Evolutionary conservation across 768 basidiomycete species (phyloP).

Genomic region (Naganishia randhawae): DNA sequence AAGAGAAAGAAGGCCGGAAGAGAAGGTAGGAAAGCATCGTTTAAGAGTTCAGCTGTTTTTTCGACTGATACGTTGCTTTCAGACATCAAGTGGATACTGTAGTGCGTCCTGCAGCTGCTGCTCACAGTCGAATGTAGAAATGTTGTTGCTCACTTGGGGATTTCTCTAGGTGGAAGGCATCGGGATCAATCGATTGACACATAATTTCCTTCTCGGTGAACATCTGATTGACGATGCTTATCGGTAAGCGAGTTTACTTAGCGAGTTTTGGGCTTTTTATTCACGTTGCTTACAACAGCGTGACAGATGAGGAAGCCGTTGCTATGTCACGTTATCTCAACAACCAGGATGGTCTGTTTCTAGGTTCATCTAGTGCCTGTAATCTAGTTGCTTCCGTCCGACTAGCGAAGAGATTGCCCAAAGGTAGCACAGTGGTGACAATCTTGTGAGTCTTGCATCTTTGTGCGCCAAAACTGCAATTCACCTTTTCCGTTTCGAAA

Average conservation of each 20-base stretch:
- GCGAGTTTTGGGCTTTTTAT: too few relatives aligned
- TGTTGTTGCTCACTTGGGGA: slow-evolving; percentile 28
- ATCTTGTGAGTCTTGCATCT: slow-evolving; percentile 60
- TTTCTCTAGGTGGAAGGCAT: slow-evolving; percentile 54
- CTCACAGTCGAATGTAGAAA: slow-evolving; percentile 68
- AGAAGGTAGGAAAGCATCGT: slow-evolving; percentile 56
- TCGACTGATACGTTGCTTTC: neutral
- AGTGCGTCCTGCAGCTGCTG: slow-evolving; percentile 54
- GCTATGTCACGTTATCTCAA: slow-evolving; percentile 93
- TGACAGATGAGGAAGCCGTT: slow-evolving; percentile 89
- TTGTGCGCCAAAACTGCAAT: neutral
- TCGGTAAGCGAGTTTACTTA: slow-evolving; percentile 55
- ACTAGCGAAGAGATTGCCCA: slow-evolving; percentile 64
- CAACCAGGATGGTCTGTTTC: slow-evolving; percentile 81
- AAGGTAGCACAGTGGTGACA: slow-evolving; percentile 73
- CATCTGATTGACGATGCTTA: slow-evolving; percentile 85
- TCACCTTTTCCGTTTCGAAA: slow-evolving; percentile 39
- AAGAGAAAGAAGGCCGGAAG: slow-evolving; percentile 88
- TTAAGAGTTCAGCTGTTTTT: neutral
- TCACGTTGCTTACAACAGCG: slow-evolving; percentile 53
- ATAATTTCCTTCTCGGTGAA: slow-evolving; percentile 80
- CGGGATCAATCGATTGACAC: slow-evolving; percentile 83
- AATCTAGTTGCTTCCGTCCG: slow-evolving; percentile 90
- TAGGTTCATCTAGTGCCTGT: slow-evolving; percentile 93
- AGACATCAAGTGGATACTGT: slow-evolving; percentile 72